Conservation (phyloP, 2,329 filamentous ascomycete genomes). For the Chaetomium strumarium region DNA sequence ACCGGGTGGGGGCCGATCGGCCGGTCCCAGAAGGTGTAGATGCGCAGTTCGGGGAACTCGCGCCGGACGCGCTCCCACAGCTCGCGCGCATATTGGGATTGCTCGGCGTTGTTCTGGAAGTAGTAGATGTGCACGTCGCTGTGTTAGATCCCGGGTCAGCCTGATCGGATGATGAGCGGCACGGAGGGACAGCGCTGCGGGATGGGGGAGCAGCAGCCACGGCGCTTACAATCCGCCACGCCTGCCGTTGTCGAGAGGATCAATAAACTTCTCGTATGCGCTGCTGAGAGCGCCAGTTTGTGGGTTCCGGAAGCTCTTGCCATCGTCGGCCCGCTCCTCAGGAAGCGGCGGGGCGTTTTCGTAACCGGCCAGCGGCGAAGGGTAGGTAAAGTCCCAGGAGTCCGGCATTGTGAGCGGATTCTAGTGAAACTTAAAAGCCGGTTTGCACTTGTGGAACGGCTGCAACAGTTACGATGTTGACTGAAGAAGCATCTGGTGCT, state of each 20-base stretch:
- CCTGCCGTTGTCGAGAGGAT: slow-evolving; percentile 59
- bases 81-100: slow-evolving; percentile 61
- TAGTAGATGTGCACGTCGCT: slow-evolving; percentile 85
- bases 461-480: not conserved
- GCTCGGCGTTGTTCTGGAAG: slow-evolving; percentile 55
- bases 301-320: slow-evolving; percentile 70
- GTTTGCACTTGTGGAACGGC: not conserved
- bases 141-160: not conserved
- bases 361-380: slow-evolving; percentile 54
- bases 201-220: slow-evolving; percentile 12
- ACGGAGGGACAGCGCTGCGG: not conserved
- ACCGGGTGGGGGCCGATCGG: slow-evolving; percentile 78
- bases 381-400: slow-evolving; percentile 33
- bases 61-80: slow-evolving; percentile 73
- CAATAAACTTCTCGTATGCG: slow-evolving; percentile 64
- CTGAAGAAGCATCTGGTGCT: not conserved
- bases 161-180: not conserved
- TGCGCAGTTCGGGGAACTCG: slow-evolving; percentile 81
- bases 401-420: slow-evolving; percentile 10
- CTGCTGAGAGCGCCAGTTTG: slow-evolving; percentile 54
- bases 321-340: slow-evolving; percentile 59
- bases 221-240: slow-evolving; percentile 63
- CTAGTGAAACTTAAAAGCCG: not conserved
- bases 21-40: slow-evolving; percentile 70
- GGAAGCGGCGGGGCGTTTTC: slow-evolving; percentile 50